These are phyloP conservation scores for Purshia tridentata DNA, from an alignment of 306 rosid genomes.

Conservation along the genomic window DNA sequence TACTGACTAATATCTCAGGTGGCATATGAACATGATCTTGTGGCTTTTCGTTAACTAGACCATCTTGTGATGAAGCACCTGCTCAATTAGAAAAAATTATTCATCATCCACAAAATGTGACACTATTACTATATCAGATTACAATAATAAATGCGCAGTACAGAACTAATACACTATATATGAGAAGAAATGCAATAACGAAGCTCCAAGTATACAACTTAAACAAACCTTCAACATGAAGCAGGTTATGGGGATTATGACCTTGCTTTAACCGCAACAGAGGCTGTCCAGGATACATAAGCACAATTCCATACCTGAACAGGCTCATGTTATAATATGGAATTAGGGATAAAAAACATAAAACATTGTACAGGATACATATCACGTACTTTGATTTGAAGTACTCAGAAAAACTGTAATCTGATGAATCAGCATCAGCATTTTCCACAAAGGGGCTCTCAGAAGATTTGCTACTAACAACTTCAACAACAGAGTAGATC, in stretches of 20 bases:
- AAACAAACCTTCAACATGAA: slow-evolving; percentile 65
- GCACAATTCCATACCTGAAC: slow-evolving; percentile 67
- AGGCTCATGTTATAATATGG: slow-evolving; percentile 5
- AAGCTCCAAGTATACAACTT: slow-evolving; percentile 19
- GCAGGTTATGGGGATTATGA: slow-evolving; percentile 92
- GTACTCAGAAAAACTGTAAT: slow-evolving; percentile 45
- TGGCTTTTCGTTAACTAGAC: slow-evolving; percentile 35
- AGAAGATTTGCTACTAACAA: slow-evolving; percentile 43
- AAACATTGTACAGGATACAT: slow-evolving; percentile 6
- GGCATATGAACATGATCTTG: slow-evolving; percentile 78
- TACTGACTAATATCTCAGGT: slow-evolving; percentile 63
- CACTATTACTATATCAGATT: no score
- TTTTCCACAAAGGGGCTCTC: slow-evolving; percentile 76
- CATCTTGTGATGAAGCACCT: slow-evolving; percentile 43
- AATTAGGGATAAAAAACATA: background rate
- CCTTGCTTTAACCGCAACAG: slow-evolving; percentile 82
- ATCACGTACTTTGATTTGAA: slow-evolving; percentile 58
- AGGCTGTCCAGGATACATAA: slow-evolving; percentile 67
- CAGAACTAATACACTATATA: no score
- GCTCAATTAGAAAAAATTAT: slow-evolving; percentile 22
- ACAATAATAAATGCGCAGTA: no score
- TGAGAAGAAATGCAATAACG: background rate
- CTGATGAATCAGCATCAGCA: slow-evolving; percentile 32
- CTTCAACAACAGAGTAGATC: slow-evolving; percentile 65
- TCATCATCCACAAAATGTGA: background rate